Percentiles rank a stretch among this genome's conserved stretches.
Evolutionary conservation across 306 rosid species (phyloP).

Genomic region (Echinosophora koreensis): DNA sequence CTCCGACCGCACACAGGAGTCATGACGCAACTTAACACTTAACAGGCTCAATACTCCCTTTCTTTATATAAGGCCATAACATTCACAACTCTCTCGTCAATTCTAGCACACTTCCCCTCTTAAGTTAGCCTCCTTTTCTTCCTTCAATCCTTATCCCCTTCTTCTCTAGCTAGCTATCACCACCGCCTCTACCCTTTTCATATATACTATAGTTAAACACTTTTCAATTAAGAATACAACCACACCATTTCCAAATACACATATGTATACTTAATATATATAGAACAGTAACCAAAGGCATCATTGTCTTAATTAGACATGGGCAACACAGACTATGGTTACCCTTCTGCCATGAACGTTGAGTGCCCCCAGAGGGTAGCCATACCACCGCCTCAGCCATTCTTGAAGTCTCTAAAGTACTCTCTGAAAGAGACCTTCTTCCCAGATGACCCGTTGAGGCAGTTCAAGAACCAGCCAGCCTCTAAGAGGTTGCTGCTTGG

Average conservation of each 20-base stretch:
- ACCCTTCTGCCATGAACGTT: constrained; percentile 51
- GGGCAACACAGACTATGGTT: constrained; percentile 64
- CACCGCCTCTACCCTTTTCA: neutral
- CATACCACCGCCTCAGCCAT: constrained; percentile 79
- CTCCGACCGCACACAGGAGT: constrained; percentile 15
- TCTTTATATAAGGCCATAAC: constrained; percentile 44
- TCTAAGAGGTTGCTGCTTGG: constrained; percentile 58
- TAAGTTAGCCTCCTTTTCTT: neutral
- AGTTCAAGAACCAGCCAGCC: constrained; percentile 78
- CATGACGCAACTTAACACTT: neutral
- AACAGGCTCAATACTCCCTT: neutral
- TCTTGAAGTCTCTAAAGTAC: constrained; percentile 58
- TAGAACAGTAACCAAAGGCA: no score
- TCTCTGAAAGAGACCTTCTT: constrained; percentile 81
- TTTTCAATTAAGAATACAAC: neutral
- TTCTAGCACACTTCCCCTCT: neutral
- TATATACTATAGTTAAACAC: neutral
- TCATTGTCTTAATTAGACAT: constrained; percentile 20
- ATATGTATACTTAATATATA: neutral
- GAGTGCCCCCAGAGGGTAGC: constrained; percentile 60
- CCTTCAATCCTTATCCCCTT: constrained; percentile 11
- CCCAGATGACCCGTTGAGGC: constrained; percentile 90
- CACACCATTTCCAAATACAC: neutral
- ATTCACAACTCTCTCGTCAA: neutral
- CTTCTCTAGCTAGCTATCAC: neutral